Evolutionary conservation across 805 yeast genomes (phyloP), one percentile per base, ranked within the genome.

Genomic region (Starmerella bombicola): DNA sequence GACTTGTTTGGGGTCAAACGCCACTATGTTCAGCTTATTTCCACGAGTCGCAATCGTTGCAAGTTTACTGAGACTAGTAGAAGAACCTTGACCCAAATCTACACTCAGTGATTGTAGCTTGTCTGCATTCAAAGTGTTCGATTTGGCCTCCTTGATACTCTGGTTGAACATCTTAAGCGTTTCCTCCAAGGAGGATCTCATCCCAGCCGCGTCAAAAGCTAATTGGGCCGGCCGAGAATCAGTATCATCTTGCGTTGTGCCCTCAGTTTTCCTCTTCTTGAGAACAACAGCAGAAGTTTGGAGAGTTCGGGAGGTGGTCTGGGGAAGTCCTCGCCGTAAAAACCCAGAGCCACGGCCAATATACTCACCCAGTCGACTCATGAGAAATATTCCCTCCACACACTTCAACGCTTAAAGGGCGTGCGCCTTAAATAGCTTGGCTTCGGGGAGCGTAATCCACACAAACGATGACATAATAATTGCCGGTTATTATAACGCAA

Each of bases 1-100:
- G 30, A 74, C 69, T 49, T 81, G 70, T 38, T 68, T 69, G 5
- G 94, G 93, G 54, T 88, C 95, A 59, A 79, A 88, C 0, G 95
- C 84, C n/a, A 88, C 73, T 24, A 72, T 61, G 38, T 83, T 65
- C 50, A 23, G 75, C 66, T 51, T 52, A 42, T 50, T 53, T 26
- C 59, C 61, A 13, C 61, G 54, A 22, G 55, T 45, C 30, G 55
- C 57, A n/a, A 61, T 48, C 17, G 62, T 59, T n/a, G 62, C 60
- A 13, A 60, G 34, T 23, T 35, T 28, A 2, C 74, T 70, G 55
- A 78, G 79, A 2, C 68, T 68, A 2, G 55, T 56, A 6, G 63
- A 58, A 37, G 68, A 65, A 12, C 70, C 65, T 32, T 70, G 68
- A 26, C 67, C 69, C 3, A 71, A 52, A 15, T 65, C 62, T 15